phyloP scores from a whole-genome alignment of 495 filamentous ascomycete genomes.

The Entonaema liquescens region DNA sequence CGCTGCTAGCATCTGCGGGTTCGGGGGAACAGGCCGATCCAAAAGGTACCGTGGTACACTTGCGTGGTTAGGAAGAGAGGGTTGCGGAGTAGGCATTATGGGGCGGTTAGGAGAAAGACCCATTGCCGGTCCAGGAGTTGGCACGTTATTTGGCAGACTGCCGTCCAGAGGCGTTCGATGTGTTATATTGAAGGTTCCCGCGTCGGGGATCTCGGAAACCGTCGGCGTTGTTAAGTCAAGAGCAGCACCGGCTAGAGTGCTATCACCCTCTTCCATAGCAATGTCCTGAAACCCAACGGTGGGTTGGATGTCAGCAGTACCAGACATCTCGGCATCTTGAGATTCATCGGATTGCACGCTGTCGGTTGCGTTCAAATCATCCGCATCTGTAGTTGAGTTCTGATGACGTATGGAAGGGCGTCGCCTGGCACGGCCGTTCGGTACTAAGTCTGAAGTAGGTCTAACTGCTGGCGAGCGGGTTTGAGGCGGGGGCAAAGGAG shows the following conservation, averaged over 20 bases:
- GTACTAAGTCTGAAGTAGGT: constrained; percentile 58
- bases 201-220: constrained; percentile 82
- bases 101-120: constrained; percentile 82
- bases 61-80: constrained; percentile 68
- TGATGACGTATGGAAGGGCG: constrained; percentile 89
- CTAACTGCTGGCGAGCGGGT: constrained; percentile 61
- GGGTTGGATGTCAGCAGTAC: constrained; percentile 80
- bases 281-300: constrained; percentile 83
- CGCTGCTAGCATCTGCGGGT: constrained; percentile 76
- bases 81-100: constrained; percentile 75
- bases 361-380: constrained; percentile 80
- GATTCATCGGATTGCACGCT: constrained; percentile 75
- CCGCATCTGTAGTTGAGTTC: constrained; percentile 83
- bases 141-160: constrained; percentile 75
- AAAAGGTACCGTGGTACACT: constrained; percentile 75
- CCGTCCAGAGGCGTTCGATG: constrained; percentile 87
- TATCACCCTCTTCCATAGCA: constrained; percentile 75
- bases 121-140: constrained; percentile 66
- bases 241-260: constrained; percentile 77
- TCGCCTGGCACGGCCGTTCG: constrained; percentile 56
- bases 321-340: constrained; percentile 69
- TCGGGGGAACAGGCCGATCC: constrained; percentile 70
- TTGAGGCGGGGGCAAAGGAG: constrained; percentile 74
- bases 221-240: constrained; percentile 79
- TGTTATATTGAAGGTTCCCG: constrained; percentile 95